These are phyloP conservation scores for Penicillium alfredii DNA, from an alignment of 495 filamentous ascomycete species.

Conservation along the genomic window DNA sequence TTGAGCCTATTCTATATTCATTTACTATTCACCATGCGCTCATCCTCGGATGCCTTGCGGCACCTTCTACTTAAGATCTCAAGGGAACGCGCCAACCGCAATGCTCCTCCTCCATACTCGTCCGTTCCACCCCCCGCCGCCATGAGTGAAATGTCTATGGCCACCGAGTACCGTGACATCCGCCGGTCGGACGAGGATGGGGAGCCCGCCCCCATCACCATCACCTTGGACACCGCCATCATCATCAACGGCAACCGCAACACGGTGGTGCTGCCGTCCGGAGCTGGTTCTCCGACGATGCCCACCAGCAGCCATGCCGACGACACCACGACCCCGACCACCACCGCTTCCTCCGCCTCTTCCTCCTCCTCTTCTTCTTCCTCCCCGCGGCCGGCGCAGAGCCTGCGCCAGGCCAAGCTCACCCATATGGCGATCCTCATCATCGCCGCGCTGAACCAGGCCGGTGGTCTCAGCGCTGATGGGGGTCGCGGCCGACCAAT, in stretches of 20 bases:
- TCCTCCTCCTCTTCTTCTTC: too few relatives aligned
- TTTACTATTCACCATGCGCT: constrained; percentile 20
- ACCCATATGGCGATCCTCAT: constrained; percentile 3
- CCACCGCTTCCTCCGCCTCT: too few relatives aligned
- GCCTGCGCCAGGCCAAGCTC: too few relatives aligned
- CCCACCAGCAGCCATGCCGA: not conserved
- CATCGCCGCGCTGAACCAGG: constrained; percentile 7
- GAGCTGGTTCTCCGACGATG: constrained; percentile 1
- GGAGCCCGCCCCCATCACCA: constrained; percentile 15
- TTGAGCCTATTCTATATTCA: too few relatives aligned
- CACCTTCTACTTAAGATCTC: constrained; percentile 22
- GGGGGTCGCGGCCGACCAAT: constrained; percentile 1
- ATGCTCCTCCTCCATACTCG: constrained; percentile 15
- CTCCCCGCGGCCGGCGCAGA: too few relatives aligned
- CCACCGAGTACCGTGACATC: constrained; percentile 7
- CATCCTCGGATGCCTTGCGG: constrained; percentile 18
- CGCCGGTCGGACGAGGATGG: constrained; percentile 6
- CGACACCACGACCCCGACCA: too few relatives aligned
- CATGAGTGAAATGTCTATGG: constrained; percentile 4
- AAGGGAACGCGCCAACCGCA: constrained; percentile 11
- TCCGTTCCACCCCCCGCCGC: constrained; percentile 1
- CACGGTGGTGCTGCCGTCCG: constrained; percentile 23
- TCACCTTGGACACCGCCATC: constrained; percentile 35
- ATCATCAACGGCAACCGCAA: constrained; percentile 30
- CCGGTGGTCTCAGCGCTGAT: constrained; percentile 7